Base-by-base conservation (phyloP, 805 yeast genomes). In the Cyberlindnera mycetangii region DNA sequence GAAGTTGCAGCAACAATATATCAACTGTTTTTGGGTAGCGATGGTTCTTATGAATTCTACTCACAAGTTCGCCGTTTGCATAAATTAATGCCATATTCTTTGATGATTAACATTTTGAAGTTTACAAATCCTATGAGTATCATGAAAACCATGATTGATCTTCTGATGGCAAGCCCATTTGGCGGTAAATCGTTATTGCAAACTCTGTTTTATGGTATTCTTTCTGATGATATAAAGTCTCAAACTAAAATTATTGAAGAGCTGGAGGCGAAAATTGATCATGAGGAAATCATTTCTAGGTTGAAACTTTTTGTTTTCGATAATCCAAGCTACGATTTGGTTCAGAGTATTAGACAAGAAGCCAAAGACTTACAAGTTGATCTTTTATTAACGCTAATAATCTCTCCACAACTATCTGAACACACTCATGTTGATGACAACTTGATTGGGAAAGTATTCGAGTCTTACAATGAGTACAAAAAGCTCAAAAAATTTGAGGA, bases 71-170 rank as follows among this genome's bases (percentile, higher is more conserved):
- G 79, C 51, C 77, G 83, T 45, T 66, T 93, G 32, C 97, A 92
- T 65, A 67, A 73, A 25, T 58, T 88, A 47, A 78, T 92, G 67
- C 99, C 98, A 0, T 93, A 92, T 62, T 67, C 75, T 2, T 60
- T 92, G 28, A 78, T 90, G 62, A 81, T 82, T 34, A 86, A 87
- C 17, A 84, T 92, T 18, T 64, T 93, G 58, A 76, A 81, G 57
- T 79, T 84, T 48, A 88, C 98, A 0, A 92, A 92, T 58, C 98
- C 99, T 2, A 79, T 89, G 66, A 78, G 83, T 33, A 81, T 92
- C 21, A 79, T 88, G 68, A 85, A 89, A 49, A 79, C 83, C 18
- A 67, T 92, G 61, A 76, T 90, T 28, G 97, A 89, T 55, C 61
- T 92, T 47, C 79, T 92, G 53, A 78, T 93, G 69, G 87, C 85